Base-by-base conservation (phyloP, 257 asterid genomes). In the Gentiana straminea region DNA sequence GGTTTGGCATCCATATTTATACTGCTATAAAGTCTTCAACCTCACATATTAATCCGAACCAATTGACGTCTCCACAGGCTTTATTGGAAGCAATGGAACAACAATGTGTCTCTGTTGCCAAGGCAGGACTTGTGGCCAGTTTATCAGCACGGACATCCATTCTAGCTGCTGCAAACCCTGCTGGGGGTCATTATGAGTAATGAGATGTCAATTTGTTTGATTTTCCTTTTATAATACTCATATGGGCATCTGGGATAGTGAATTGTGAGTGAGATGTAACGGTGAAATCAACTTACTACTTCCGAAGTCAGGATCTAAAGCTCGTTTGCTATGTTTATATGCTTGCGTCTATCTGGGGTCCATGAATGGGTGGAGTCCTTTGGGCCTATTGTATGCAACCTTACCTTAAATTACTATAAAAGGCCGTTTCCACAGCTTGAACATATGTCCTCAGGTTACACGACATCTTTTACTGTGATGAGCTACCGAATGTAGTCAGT, bases 121-220 rank as follows among this genome's bases (percentile, higher is more conserved):
- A 91, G 81, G 98, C 97, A 47, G 98, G 97, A 75, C 95, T 91
- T 62, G 95, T 91, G 60, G 98, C 98, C 67, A 91, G 98, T 79
- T 72, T 91, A 71, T 88, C 98, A 57, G 98, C 98, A 32, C 75
- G 97, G 66, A 91, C 98, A 69, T 76, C 98, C 53, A 79, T 91
- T 83, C 81, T 91, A 80, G 97, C 98, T 56, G 97, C 98, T 35
- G 97, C 98, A 70, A 91, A 91, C 73, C 98, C 98, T 73, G 88
- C 71, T 55, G 97, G 94, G 63, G 98, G 98, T 73, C 98, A 87
- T 71, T 91, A 87, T 63, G 80, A 85, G 98, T 91, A 87, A 41
- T 54, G 48, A 57, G 62, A 50, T 41, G 46, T 41, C 9, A 41
- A 41, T 41, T 41, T 41, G 46, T 41, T 52, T 39, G 13, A 15